Evolutionary conservation across 495 filamentous ascomycete genomes (phyloP), one percentile per base, ranked within the genome.

Genomic region (Aspergillus indologenus): DNA sequence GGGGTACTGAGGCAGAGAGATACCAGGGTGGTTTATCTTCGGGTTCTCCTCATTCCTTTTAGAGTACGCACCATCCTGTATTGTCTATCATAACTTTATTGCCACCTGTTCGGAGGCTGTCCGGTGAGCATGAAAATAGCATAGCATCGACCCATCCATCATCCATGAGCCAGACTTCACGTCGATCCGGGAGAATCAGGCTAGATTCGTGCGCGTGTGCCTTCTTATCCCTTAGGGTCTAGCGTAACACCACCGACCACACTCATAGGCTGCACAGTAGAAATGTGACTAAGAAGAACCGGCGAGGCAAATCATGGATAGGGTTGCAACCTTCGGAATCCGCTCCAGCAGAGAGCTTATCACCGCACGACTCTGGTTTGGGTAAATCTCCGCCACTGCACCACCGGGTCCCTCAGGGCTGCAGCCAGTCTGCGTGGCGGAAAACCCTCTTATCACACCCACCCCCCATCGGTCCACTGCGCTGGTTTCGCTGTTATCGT

Each of bases 241-340:
- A 51, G 48, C 24, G 48, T 18, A 23, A 40, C 34, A n/a, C 15
- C n/a, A 5, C 20, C 22, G 20, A 22, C 21, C 21, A 9, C 15
- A 24, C 17, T 50, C 23, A 51, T 51, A 51, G 48, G 48, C 12
- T 18, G 9, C 4, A 1, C 22, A 29, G 26, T 9, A 4, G 26
- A 29, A 29, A 4, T 40, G 23, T 51, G 48, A 51, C 48, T 51
- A 51, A 51, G 48, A 51, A 29, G 17, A 51, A 51, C 48, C 3
- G 9, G 34, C 48, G 23, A 51, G 23, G 15, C 48, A 51, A 51
- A 51, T n/a, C n/a, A n/a, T n/a, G n/a, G n/a, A n/a, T 51, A 51
- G 48, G 48, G 48, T 51, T 51, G 17, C 23, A 51, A 51, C 48
- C 48, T 51, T 50, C 20, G 22, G 12, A 29, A n/a, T 1, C 21